These are phyloP conservation scores for Magnaporthiopsis rhizophila DNA, from an alignment of 2,329 filamentous ascomycete genomes.

Conservation along the genomic window DNA sequence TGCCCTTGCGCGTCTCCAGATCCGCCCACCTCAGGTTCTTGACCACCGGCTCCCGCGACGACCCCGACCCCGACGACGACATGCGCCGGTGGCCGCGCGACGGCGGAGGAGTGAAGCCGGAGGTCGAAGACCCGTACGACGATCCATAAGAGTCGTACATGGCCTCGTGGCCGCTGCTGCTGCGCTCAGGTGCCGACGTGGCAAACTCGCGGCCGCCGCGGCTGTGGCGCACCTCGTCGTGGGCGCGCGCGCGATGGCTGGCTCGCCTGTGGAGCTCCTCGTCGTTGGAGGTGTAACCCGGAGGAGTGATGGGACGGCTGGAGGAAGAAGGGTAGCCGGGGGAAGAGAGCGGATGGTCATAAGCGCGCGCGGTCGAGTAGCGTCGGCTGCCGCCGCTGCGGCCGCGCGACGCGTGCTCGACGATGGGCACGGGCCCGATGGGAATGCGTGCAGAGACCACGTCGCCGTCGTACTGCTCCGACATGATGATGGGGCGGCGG, in stretches of 20 bases:
- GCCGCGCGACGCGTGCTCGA: conserved; percentile 11
- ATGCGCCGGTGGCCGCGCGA: conserved; percentile 3
- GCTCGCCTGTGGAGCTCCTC: conserved; percentile 13
- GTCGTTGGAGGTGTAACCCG: conserved; percentile 16
- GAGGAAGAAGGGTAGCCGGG: too few species aligned
- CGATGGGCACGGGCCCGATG: conserved; percentile 11
- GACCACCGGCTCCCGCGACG: conserved; percentile 10
- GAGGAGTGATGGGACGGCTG: conserved; percentile 6
- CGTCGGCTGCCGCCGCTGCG: conserved; percentile 5
- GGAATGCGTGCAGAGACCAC: conserved; percentile 9
- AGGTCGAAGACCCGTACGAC: conserved; percentile 3
- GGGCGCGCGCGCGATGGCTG: conserved; percentile 14
- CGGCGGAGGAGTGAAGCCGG: conserved; percentile 6
- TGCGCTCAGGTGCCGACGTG: conserved; percentile 15
- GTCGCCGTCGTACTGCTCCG: conserved; percentile 10
- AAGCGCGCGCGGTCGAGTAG: not conserved
- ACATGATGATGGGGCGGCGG: conserved; percentile 16
- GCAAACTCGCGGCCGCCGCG: conserved; percentile 12
- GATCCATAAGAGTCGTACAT: conserved; percentile 10
- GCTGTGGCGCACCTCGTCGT: conserved; percentile 7
- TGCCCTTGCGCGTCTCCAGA: conserved; percentile 15
- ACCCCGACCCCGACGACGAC: not conserved
- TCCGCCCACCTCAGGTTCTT: conserved; percentile 24
- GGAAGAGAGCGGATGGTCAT: not conserved
- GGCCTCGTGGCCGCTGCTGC: conserved; percentile 6